Evolutionary conservation across 2,329 filamentous ascomycete species (phyloP).

Genomic region (Elsinoe fawcettii): DNA sequence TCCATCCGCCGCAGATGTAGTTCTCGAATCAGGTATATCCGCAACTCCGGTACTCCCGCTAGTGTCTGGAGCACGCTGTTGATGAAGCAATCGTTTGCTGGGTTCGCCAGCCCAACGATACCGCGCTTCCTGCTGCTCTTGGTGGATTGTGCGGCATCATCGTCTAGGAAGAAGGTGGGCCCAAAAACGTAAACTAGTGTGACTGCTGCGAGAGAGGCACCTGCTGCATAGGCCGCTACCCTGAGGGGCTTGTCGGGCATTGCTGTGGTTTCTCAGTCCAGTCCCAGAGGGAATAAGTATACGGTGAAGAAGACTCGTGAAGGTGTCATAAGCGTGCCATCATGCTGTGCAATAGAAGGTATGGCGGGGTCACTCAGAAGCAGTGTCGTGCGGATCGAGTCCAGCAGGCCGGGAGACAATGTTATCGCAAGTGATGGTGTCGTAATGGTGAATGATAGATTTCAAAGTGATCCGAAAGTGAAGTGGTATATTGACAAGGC

Average conservation of each 20-base stretch:
- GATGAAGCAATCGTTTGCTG: conserved; percentile 77
- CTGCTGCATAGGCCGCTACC: conserved; percentile 87
- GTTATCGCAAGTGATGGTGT: not conserved
- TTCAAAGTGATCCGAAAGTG: not conserved
- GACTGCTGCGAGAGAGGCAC: conserved; percentile 87
- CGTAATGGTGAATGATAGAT: not conserved
- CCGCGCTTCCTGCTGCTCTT: conserved; percentile 65
- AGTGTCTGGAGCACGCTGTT: conserved; percentile 93
- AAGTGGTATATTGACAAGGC: not conserved
- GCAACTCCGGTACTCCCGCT: conserved; percentile 79
- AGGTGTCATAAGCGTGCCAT: not conserved
- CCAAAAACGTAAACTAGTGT: conserved; percentile 96
- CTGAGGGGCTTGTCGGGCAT: conserved; percentile 81
- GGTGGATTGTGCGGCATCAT: conserved; percentile 54
- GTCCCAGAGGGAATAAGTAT: not conserved
- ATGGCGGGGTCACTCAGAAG: not conserved
- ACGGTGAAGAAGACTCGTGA: not conserved
- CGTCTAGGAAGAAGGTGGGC: conserved; percentile 92
- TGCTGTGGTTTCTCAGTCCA: not conserved
- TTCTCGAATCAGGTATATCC: conserved; percentile 86
- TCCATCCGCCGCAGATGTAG: conserved; percentile 77
- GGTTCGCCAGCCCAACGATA: conserved; percentile 80
- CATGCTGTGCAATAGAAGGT: not conserved
- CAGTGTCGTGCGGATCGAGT: not conserved
- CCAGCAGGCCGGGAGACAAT: not conserved